phyloP scores from a whole-genome alignment of 495 filamentous ascomycete genomes.

The Friedmanniomyces endolithicus region DNA sequence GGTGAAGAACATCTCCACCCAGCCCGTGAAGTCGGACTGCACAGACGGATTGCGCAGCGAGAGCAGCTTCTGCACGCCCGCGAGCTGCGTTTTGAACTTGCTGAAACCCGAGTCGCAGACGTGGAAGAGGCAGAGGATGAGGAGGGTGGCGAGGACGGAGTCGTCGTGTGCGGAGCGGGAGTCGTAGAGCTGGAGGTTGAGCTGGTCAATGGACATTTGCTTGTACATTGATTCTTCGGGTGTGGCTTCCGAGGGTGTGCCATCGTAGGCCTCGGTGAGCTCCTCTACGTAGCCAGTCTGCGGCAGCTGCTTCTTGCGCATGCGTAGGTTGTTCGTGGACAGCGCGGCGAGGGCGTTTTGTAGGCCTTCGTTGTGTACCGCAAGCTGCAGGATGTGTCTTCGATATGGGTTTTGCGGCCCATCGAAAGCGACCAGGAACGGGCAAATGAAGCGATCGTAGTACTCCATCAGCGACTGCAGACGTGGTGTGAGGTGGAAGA shows the following conservation, averaged over 20 bases:
- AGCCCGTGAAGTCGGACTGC: conserved; percentile 56
- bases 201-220: conserved; percentile 61
- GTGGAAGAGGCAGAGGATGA: conserved; percentile 83
- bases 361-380: conserved; percentile 63
- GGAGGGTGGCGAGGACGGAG: conserved; percentile 74
- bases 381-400: conserved; percentile 68
- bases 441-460: conserved; percentile 81
- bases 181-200: conserved; percentile 74
- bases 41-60: conserved; percentile 58
- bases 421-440: conserved; percentile 84
- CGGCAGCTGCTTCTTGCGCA: conserved; percentile 24
- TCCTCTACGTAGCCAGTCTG: conserved; percentile 22
- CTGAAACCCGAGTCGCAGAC: conserved; percentile 86
- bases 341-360: conserved; percentile 89
- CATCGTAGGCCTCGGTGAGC: conserved; percentile 6
- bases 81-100: conserved; percentile 87
- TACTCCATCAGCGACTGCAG: conserved; percentile 55
- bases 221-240: conserved; percentile 77
- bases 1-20: conserved; percentile 94
- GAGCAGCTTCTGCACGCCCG: conserved; percentile 85
- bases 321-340: conserved; percentile 64
- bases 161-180: conserved; percentile 62
- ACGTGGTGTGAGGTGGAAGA: conserved; percentile 36
- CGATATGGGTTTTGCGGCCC: conserved; percentile 74
- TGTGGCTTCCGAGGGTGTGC: conserved; percentile 18